These are phyloP conservation scores for Trichosporon faecale DNA, from an alignment of 1,284 basidiomycete species.

Conservation along the genomic window DNA sequence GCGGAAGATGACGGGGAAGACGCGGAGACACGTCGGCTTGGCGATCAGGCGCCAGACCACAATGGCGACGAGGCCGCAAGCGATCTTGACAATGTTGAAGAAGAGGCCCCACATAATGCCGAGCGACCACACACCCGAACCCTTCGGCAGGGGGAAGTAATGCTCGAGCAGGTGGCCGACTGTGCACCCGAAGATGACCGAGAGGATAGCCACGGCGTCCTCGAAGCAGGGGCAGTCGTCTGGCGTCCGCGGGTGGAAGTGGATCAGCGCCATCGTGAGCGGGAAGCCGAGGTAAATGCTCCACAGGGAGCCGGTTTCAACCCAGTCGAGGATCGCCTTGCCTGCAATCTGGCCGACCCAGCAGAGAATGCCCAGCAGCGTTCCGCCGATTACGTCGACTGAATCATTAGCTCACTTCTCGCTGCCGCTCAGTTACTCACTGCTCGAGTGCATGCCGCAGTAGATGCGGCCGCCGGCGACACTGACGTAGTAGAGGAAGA, in stretches of 20 bases:
- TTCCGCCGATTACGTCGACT: constrained; percentile 69
- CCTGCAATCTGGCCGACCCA: constrained; percentile 59
- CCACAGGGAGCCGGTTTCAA: constrained; percentile 58
- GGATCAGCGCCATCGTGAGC: constrained; percentile 67
- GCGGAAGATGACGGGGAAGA: constrained; percentile 77
- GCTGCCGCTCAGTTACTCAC: constrained; percentile 25
- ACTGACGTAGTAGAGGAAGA: constrained; percentile 66
- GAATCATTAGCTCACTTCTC: neutral
- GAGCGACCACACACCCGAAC: constrained; percentile 13
- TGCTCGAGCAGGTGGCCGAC: constrained; percentile 63
- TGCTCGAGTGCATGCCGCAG: constrained; percentile 77
- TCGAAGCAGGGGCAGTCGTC: constrained; percentile 99
- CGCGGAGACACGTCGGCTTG: constrained; percentile 67
- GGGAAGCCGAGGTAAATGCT: constrained; percentile 68
- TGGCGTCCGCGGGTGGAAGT: constrained; percentile 85
- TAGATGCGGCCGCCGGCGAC: constrained; percentile 88
- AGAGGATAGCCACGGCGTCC: constrained; percentile 88
- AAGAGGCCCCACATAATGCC: constrained; percentile 14
- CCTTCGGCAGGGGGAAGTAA: constrained; percentile 11
- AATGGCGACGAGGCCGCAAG: constrained; percentile 57
- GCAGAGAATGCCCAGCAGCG: constrained; percentile 63
- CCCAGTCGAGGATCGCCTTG: constrained; percentile 48
- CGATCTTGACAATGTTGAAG: constrained; percentile 50
- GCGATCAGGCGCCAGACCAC: constrained; percentile 81
- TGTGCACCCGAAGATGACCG: constrained; percentile 74